Evolutionary conservation across 2,329 filamentous ascomycete genomes (phyloP).

Genomic region (Nothophaeocryptopus gaeumannii): DNA sequence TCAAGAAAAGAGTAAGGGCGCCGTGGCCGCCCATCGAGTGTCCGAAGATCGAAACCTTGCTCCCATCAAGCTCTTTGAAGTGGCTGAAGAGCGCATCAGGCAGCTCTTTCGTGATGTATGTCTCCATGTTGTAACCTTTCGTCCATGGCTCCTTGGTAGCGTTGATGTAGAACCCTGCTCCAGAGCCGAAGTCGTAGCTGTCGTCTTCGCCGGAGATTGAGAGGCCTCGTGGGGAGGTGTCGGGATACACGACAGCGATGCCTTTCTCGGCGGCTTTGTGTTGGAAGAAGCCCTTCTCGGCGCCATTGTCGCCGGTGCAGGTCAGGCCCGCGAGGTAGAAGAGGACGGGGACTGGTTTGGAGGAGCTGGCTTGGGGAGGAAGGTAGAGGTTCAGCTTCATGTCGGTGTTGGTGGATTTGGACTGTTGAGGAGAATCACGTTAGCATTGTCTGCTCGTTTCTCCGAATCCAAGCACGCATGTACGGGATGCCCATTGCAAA

Average conservation of each 20-base stretch:
- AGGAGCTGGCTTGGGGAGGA: slow-evolving; percentile 64
- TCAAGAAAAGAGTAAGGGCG: slow-evolving; percentile 85
- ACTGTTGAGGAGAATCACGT: slow-evolving; percentile 42
- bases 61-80: slow-evolving; percentile 68
- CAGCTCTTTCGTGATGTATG: slow-evolving; percentile 86
- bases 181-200: slow-evolving; percentile 84
- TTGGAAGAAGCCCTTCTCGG: slow-evolving; percentile 86
- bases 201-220: slow-evolving; percentile 82
- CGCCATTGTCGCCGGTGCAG: slow-evolving; percentile 81
- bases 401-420: slow-evolving; percentile 72
- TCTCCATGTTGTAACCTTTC: slow-evolving; percentile 88
- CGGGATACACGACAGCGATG: slow-evolving; percentile 91
- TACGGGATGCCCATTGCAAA: not conserved
- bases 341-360: slow-evolving; percentile 73
- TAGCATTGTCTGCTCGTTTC: slow-evolving; percentile 4
- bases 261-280: slow-evolving; percentile 72
- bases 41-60: slow-evolving; percentile 77
- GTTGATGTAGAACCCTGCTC: slow-evolving; percentile 93
- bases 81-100: slow-evolving; percentile 69
- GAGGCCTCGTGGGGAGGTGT: slow-evolving; percentile 85
- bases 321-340: slow-evolving; percentile 93
- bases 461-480: not conserved
- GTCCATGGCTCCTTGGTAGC: slow-evolving; percentile 72
- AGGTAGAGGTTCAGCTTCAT: slow-evolving; percentile 95
- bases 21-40: slow-evolving; percentile 98